Percentiles rank a stretch among this genome's conserved stretches.
Conservation (phyloP, 345 rosid species). For the Bruguiera gymnorhiza region DNA sequence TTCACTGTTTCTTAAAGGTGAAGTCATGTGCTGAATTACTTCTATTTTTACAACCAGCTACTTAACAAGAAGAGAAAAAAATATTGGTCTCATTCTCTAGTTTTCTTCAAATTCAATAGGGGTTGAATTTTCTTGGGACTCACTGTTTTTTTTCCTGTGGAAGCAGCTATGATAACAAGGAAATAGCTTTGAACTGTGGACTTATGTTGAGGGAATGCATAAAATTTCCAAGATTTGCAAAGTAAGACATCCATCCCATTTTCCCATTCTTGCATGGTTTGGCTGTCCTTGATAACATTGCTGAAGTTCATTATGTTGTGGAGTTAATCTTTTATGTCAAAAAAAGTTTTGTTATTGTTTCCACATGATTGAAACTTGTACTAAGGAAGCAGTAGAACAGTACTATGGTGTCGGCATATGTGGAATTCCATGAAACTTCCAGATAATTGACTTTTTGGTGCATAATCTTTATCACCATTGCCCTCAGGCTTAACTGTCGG, state of each 20-base stretch:
- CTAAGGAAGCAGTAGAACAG: neutral
- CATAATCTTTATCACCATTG: neutral
- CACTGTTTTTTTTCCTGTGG: slow-evolving; percentile 23
- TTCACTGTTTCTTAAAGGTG: neutral
- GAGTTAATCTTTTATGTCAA: slow-evolving; percentile 1
- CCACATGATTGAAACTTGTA: neutral
- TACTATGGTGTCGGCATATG: neutral
- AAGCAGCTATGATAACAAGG: slow-evolving; percentile 93
- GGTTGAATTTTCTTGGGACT: neutral
- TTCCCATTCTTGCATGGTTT: slow-evolving; percentile 17
- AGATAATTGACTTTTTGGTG: neutral
- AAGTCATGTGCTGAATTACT: neutral
- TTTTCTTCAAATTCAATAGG: slow-evolving; percentile 4
- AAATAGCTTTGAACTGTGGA: slow-evolving; percentile 87
- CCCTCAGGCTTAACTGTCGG: too few relatives aligned
- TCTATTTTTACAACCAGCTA: neutral
- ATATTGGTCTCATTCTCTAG: slow-evolving; percentile 3
- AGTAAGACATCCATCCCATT: slow-evolving; percentile 54
- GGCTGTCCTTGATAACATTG: neutral
- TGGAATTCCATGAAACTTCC: too few relatives aligned
- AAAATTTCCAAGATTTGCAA: slow-evolving; percentile 84
- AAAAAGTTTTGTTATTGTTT: neutral
- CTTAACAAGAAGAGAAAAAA: neutral
- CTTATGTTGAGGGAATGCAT: slow-evolving; percentile 94
- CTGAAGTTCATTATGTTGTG: slow-evolving; percentile 13